Base-by-base conservation (phyloP, 331 rosid species). In the Arachis monticola region DNA sequence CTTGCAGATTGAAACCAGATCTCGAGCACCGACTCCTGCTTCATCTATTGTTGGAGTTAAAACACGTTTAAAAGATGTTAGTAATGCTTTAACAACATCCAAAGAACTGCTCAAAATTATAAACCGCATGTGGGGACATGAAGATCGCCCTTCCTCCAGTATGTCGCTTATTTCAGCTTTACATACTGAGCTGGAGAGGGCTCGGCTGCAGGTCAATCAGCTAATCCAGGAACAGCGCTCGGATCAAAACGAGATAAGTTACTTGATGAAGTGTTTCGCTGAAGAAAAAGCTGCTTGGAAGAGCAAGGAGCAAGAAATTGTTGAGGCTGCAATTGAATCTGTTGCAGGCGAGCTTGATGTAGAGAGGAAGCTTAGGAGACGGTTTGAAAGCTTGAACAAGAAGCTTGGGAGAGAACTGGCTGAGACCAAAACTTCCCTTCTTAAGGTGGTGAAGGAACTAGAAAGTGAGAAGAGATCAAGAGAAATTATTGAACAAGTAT, bases 211-310 rank as follows among this genome's bases (percentile, higher is more conserved):
- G 87, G 91, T 89, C 80, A 95, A 92, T 81, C 98, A 95, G 73
- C 88, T 86, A 61, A 92, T 95, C 74, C 99, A 95, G 48, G 99
- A 87, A 53, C 99, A 95, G 62, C 87, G 97, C 55, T 86, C 88
- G 0, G 97, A 94, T 62, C 95, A 86, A 77, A 89, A 82, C 35
- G 98, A 92, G 82, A 85, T 95, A 57, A 84, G 76, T 85, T 92
- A 88, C 70, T 85, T 95, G 80, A 87, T 95, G 89, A 90, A 91
- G 87, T 90, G 96, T 75, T 89, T 88, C 80, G 91, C 97, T 53
- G 98, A 95, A 73, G 99, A 95, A 87, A 92, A 92, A 80, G 97
- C 95, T 8, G 88, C 91, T 22, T 92, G 99, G 99, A 89, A 90
- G 80, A 87, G 71, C 79, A 92, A 90, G 86, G 99, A 90, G 78